Conservation (phyloP, 768 basidiomycete genomes). For the Rubroboletus pulcherrimus region DNA sequence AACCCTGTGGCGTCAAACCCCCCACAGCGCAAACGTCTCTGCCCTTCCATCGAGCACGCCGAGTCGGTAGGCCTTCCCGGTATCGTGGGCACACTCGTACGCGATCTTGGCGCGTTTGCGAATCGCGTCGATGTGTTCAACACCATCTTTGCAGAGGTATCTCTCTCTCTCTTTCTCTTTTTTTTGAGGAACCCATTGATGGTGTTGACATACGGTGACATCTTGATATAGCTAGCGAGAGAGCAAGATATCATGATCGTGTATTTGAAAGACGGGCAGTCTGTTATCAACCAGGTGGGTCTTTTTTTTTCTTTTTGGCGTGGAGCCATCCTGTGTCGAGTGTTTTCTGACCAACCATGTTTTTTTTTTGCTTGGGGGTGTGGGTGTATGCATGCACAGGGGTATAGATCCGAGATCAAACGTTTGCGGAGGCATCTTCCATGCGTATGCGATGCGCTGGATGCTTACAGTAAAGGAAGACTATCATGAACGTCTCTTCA, state of each 20-base stretch:
- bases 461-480: conserved; percentile 19
- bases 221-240: conserved; percentile 9
- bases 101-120: conserved; percentile 9
- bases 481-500: neutral
- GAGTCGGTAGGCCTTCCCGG: neutral
- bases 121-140: conserved; percentile 8
- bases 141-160: conserved; percentile 13
- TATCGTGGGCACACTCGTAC: conserved; percentile 2
- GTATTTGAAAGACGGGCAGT: conserved; percentile 22
- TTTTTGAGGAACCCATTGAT: neutral
- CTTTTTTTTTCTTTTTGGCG: too few species aligned
- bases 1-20: neutral
- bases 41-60: neutral
- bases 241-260: conserved; percentile 16
- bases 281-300: conserved; percentile 8
- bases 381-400: neutral
- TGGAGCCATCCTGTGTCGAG: neutral
- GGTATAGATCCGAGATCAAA: conserved; percentile 16
- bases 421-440: conserved; percentile 17
- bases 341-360: neutral
- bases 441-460: conserved; percentile 12
- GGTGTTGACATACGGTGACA: neutral
- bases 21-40: neutral
- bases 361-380: neutral
- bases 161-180: too few species aligned